These are phyloP conservation scores for Silene latifolia DNA, from an alignment of 148 eudicot species.

Conservation along the genomic window DNA sequence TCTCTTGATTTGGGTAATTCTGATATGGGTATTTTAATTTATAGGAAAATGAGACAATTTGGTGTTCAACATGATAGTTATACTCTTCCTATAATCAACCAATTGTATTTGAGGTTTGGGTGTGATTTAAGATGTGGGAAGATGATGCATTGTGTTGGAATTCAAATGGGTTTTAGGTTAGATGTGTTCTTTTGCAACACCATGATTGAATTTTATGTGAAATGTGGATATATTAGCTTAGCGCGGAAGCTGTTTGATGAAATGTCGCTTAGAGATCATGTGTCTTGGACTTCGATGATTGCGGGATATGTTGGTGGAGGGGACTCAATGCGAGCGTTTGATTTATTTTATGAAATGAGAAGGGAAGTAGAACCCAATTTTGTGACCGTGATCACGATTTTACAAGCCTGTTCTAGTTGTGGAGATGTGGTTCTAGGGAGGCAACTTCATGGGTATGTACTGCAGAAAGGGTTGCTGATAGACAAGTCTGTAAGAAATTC, in stretches of 20 bases:
- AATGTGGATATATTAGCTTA: conserved; percentile 25
- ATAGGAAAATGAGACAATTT: conserved; percentile 31
- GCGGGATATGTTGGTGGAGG: conserved; percentile 40
- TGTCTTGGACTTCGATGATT: conserved; percentile 63
- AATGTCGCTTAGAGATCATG: conserved; percentile 55
- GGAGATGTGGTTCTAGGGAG: conserved; percentile 34
- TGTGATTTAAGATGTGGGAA: conserved; percentile 17
- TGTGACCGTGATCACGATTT: conserved; percentile 48
- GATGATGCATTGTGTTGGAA: conserved; percentile 30
- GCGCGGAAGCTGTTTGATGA: conserved; percentile 54
- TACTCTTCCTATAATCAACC: conserved; percentile 33
- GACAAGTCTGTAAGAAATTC: conserved; percentile 43
- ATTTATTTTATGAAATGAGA: conserved; percentile 29
- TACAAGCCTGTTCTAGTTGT: conserved; percentile 38
- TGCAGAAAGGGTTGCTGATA: conserved; percentile 34
- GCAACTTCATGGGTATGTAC: conserved; percentile 42
- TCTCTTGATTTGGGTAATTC: conserved; percentile 16
- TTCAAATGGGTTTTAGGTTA: conserved; percentile 27
- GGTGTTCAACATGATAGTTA: conserved; percentile 26
- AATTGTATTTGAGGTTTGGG: conserved; percentile 20
- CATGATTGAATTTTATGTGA: conserved; percentile 42
- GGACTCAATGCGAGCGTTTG: conserved; percentile 10
- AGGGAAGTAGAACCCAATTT: conserved; percentile 40
- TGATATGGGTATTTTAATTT: conserved; percentile 27
- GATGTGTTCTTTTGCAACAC: conserved; percentile 45